phyloP scores from a whole-genome alignment of 2,329 filamentous ascomycete species.

The Passalora sequoiae region DNA sequence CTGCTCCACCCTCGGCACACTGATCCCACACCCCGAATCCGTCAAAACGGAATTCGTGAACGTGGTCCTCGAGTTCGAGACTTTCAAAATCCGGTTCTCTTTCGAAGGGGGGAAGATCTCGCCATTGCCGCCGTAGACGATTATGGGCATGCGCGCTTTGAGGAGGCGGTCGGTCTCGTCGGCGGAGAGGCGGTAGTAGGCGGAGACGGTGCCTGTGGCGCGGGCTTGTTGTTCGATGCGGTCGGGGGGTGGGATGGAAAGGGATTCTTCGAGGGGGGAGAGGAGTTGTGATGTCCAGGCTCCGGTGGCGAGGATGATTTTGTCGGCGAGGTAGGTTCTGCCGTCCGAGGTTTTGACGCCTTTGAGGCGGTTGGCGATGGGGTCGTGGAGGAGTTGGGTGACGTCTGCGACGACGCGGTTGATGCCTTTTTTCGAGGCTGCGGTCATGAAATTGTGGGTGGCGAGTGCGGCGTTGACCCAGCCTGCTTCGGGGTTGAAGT shows the following conservation, averaged over 20 bases:
- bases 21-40: conserved; percentile 49
- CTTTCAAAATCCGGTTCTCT: conserved; percentile 51
- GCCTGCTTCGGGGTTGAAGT: conserved; percentile 49
- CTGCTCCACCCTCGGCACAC: conserved; percentile 39
- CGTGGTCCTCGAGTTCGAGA: conserved; percentile 54
- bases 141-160: conserved; percentile 44
- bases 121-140: conserved; percentile 46
- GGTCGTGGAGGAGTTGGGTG: conserved; percentile 39
- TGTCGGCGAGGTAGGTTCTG: conserved; percentile 46
- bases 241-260: conserved; percentile 42
- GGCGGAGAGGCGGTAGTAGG: conserved; percentile 51
- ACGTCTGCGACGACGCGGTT: conserved; percentile 43
- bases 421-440: conserved; percentile 45
- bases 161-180: conserved; percentile 47
- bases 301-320: conserved; percentile 53
- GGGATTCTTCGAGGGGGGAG: conserved; percentile 44
- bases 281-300: conserved; percentile 54
- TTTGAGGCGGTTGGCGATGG: conserved; percentile 24
- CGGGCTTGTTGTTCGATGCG: conserved; percentile 51
- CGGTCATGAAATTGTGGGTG: conserved; percentile 41
- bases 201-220: conserved; percentile 57
- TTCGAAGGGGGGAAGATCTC: conserved; percentile 47
- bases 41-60: conserved; percentile 52
- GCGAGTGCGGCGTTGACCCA: conserved; percentile 51
- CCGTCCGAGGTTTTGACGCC: conserved; percentile 51